Percentiles rank a stretch among this genome's conserved stretches.
phyloP scores from a whole-genome alignment of 2,329 filamentous ascomycete genomes.

The Colletotrichum ledebouriae region DNA sequence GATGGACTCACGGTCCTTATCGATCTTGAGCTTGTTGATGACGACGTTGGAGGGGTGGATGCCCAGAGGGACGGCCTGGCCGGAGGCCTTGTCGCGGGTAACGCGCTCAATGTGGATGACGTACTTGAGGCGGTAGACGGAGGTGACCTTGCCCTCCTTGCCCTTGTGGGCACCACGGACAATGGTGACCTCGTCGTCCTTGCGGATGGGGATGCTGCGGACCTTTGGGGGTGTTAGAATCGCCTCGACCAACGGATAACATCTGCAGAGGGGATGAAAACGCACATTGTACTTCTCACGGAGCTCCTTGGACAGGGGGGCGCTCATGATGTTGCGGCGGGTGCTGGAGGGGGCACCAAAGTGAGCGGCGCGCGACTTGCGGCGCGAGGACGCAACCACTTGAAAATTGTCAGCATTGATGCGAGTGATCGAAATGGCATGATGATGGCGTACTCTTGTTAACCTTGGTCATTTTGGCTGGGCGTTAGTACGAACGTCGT shows the following conservation, averaged over 20 bases:
- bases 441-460: conserved; percentile 64
- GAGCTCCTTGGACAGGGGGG: conserved; percentile 95
- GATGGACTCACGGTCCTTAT: conserved; percentile 93
- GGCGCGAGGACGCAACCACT: conserved; percentile 85
- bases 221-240: conserved; percentile 67
- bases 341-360: conserved; percentile 95
- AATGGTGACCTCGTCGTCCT: conserved; percentile 95
- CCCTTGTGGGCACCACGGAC: conserved; percentile 96
- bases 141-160: conserved; percentile 97
- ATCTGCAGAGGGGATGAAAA: conserved; percentile 37
- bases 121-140: conserved; percentile 99
- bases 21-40: conserved; percentile 98
- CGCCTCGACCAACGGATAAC: not conserved
- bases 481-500: conserved; percentile 41
- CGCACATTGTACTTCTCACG: conserved; percentile 98
- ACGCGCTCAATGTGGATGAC: conserved; percentile 97
- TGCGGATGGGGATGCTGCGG: conserved; percentile 95
- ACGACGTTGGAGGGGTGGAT: conserved; percentile 97
- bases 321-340: conserved; percentile 97
- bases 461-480: conserved; percentile 78
- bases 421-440: conserved; percentile 7
- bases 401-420: conserved; percentile 42
- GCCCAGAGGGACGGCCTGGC: conserved; percentile 94
- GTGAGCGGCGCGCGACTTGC: conserved; percentile 99
- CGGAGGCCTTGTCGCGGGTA: conserved; percentile 96